A percentile compares a stretch with the other conserved stretches of the same genome.
These are phyloP conservation scores for Talaromyces sp. DNA, from an alignment of 2,329 filamentous ascomycete genomes.

Conservation along the genomic window DNA sequence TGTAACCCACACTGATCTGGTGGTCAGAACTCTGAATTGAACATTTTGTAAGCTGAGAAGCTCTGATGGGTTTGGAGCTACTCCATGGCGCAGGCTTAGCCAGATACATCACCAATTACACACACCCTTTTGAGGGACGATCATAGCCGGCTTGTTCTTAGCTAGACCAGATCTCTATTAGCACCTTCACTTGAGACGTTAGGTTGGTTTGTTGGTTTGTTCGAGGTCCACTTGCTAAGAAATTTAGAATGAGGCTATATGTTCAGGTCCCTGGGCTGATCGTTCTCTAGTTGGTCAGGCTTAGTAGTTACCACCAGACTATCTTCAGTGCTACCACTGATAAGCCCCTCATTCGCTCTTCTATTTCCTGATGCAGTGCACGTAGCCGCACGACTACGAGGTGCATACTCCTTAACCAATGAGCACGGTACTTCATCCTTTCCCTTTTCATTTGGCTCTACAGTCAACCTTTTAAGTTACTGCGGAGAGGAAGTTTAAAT, in stretches of 20 bases:
- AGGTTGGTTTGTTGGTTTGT: background rate
- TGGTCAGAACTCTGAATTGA: background rate
- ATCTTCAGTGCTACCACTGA: background rate
- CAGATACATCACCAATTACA: background rate
- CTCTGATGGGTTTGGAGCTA: background rate
- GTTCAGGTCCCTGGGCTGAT: background rate
- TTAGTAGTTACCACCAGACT: background rate
- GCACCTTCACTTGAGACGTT: background rate
- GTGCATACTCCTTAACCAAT: background rate
- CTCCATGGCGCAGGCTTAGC: background rate
- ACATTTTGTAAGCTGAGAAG: background rate
- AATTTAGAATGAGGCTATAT: background rate
- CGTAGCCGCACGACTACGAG: background rate
- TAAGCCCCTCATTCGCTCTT: background rate
- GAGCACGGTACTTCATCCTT: background rate
- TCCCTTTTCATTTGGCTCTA: background rate
- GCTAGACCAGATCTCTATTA: background rate
- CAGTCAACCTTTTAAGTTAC: background rate
- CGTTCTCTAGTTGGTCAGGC: background rate
- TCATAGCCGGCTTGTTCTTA: background rate
- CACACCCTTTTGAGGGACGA: background rate
- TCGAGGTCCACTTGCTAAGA: background rate
- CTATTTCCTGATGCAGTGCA: background rate
- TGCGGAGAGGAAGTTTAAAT: background rate
- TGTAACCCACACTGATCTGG: background rate